Percentiles rank a stretch among this genome's conserved stretches.
These are phyloP conservation scores for Rutidosis leptorrhynchoides DNA, from an alignment of 129 eudicot genomes.

Conservation along the genomic window DNA sequence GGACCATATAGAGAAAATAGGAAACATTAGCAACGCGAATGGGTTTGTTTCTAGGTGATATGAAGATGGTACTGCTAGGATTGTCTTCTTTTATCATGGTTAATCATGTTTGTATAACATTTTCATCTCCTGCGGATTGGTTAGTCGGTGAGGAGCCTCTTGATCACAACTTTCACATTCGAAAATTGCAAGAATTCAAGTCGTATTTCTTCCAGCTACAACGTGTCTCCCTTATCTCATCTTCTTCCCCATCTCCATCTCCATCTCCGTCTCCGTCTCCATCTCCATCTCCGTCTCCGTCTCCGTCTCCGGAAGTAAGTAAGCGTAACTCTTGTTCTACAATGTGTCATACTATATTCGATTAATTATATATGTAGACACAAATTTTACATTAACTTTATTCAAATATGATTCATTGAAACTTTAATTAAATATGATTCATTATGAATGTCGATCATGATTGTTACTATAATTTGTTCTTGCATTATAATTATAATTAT, in stretches of 20 bases:
- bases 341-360: neutral
- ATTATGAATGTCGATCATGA: too few relatives aligned
- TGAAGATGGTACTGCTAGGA: constrained; percentile 6
- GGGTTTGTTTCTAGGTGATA: constrained; percentile 16
- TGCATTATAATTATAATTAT: too few relatives aligned
- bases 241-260: constrained; percentile 22
- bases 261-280: constrained; percentile 22
- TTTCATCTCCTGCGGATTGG: constrained; percentile 3
- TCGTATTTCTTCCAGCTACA: constrained; percentile 24
- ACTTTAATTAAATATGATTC: too few relatives aligned
- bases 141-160: neutral
- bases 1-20: constrained; percentile 9
- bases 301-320: constrained; percentile 32
- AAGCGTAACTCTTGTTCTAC: constrained; percentile 5
- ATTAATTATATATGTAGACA: too few relatives aligned
- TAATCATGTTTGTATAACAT: constrained; percentile 13
- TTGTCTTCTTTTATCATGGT: constrained; percentile 24
- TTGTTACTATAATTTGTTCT: too few relatives aligned
- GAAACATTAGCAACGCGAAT: constrained; percentile 13
- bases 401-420: too few relatives aligned
- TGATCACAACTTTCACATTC: constrained; percentile 13
- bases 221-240: constrained; percentile 22
- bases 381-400: too few relatives aligned
- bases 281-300: constrained; percentile 19
- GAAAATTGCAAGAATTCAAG: constrained; percentile 30